Evolutionary conservation across 2,329 filamentous ascomycete species (phyloP), one percentile per base, ranked within the genome.

Genomic region (Neonectria neomacrospora): DNA sequence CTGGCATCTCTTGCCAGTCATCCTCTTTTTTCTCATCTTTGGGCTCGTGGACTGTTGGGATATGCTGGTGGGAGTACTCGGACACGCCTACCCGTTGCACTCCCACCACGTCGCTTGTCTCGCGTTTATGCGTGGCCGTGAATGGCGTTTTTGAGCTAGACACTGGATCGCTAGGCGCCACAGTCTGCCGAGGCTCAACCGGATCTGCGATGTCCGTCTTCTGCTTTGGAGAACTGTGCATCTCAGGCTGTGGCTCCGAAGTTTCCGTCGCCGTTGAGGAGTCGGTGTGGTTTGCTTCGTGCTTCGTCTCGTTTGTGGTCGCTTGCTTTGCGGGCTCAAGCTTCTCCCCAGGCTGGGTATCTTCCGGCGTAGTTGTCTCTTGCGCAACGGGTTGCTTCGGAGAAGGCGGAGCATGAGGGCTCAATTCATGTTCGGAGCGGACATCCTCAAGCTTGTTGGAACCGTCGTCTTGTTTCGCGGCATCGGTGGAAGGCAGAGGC

Each of bases 1-100:
- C 89, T 2, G 95, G 96, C 96, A 99, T 99, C 3, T 88, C 87
- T 80, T 97, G 93, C 96, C 96, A 99, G 54, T 81, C 89, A n/a
- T 91, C 91, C 6, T 88, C 88, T 11, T 77, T 71, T 3, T 86
- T 82, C 2, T 86, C 79, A 12, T 83, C 80, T 48, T 86, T 81
- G 12, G 85, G 80, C 12, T 87, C 81, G 42, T 85, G 83, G 66
- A 88, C 83, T 16, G 85, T 80, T 10, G 89, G 86, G 52, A 94
- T 80, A 68, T 90, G 88, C 78, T 97, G 94, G 76, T 99, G 95
- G 1, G 96, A 98, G 84, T 92, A 98, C 78, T 97, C 94, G 10
- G 94, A 97, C 18, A 80, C 70, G n/a, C 70, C 75, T 10, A 71
- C 71, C 48, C 68, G 74, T 32, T 73, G 72, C 10, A 56, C 55